Base-by-base conservation (phyloP, 1,284 basidiomycete genomes). In the Phellopilus nigrolimitatus region DNA sequence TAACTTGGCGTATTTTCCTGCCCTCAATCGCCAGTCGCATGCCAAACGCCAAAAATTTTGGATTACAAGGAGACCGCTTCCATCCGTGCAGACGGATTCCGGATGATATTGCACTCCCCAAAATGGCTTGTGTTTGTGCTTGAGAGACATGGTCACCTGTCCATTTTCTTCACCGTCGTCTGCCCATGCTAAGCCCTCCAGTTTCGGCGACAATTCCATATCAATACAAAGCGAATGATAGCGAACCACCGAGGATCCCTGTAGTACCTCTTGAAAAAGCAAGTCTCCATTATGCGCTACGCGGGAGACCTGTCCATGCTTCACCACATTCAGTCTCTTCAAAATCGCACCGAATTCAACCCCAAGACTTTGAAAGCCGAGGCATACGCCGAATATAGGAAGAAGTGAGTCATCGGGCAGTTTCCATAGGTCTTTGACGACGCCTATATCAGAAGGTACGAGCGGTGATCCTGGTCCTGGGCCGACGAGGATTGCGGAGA, bases 51-150 rank as follows among this genome's bases (percentile, higher is more conserved):
- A 90, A 61, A 90, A 90, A 63, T 88, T 90, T 12, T 64, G 64
- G 40, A 89, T 56, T n/a, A 88, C 76, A 47, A 80, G 73, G 13
- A 74, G 59, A 1, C 86, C 87, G 8, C 82, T 82, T 2, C 74
- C 76, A 41, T 70, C 67, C 2, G 84, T 88, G 56, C 82, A 75
- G 1, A 82, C 78, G 6, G 83, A 90, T 68, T 95, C 95, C 1
- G 95, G 95, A 65, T 98, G 95, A 62, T 97, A 98, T 64, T 98
- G 95, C 2, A 98, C 93, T 2, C 91, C 92, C 82, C 88, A 95
- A 59, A 95, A 89, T 0, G 94, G 91, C 55, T 76, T 77, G 9
- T 61, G 65, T 39, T 61, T 71, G 64, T 95, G 92, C 58, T 73
- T 75, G 25, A 76, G 66, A 24, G 79, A 85, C 87, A 90, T 90